Evolutionary conservation across 345 rosid species (phyloP).

Genomic region (Fremontodendron californicum): DNA sequence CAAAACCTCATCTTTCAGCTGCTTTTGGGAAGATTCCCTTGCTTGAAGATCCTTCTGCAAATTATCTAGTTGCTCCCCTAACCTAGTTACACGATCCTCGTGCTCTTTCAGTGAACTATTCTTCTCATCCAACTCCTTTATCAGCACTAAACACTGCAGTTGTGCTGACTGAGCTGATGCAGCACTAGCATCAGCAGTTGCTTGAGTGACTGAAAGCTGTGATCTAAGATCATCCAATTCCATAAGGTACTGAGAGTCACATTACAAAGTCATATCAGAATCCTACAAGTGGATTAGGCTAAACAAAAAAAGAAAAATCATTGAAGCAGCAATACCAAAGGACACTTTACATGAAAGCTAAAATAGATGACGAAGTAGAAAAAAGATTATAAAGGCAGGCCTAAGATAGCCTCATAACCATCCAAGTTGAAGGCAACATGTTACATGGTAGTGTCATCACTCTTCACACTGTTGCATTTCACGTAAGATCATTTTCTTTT

Average conservation of each 20-base stretch:
- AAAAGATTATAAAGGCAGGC: background rate
- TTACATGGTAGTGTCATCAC: background rate
- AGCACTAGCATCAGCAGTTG: constrained; percentile 76
- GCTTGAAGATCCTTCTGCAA: constrained; percentile 67
- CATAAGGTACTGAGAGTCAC: constrained; percentile 48
- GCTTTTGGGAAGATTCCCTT: constrained; percentile 74
- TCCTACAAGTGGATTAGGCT: background rate
- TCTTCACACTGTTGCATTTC: background rate
- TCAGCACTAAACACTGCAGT: constrained; percentile 53
- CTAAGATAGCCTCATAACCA: background rate
- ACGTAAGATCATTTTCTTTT: background rate
- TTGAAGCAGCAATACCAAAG: background rate
- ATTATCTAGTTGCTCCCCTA: constrained; percentile 53
- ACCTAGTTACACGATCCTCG: constrained; percentile 59
- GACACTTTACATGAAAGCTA: background rate
- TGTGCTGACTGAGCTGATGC: constrained; percentile 76
- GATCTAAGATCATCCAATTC: constrained; percentile 61
- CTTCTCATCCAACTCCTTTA: constrained; percentile 63
- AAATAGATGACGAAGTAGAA: background rate
- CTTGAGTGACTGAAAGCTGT: constrained; percentile 58
- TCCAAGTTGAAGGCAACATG: background rate
- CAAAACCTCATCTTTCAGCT: constrained; percentile 67
- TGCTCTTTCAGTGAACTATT: constrained; percentile 57
- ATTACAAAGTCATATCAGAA: constrained; percentile 15
- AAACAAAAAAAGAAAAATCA: background rate